Percentiles rank a stretch among this genome's conserved stretches.
phyloP scores from a whole-genome alignment of 140 eudicot genomes.

The Oenanthe javanica region DNA sequence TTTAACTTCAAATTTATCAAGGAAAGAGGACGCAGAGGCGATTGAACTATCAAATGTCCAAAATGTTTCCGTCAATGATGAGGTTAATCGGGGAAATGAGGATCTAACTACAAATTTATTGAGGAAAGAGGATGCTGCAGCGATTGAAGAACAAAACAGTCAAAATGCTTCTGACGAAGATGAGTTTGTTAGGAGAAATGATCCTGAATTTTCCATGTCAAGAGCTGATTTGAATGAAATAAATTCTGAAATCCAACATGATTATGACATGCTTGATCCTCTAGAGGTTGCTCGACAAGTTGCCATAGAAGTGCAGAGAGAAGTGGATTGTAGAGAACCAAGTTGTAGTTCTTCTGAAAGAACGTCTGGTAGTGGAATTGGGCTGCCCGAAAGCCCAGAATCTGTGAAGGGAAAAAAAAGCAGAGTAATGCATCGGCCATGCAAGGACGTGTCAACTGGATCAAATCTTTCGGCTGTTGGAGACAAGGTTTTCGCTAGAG shows the following conservation, averaged over 20 bases:
- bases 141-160: slow-evolving; percentile 11
- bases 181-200: slow-evolving; percentile 30
- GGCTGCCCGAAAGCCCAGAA: slow-evolving; percentile 38
- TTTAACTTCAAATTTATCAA: not conserved
- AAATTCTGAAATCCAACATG: slow-evolving; percentile 47
- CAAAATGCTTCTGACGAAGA: slow-evolving; percentile 15
- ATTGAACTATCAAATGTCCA: slow-evolving; percentile 18
- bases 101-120: not conserved
- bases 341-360: slow-evolving; percentile 60
- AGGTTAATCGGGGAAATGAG: slow-evolving; percentile 24
- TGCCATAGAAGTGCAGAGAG: slow-evolving; percentile 78
- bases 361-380: slow-evolving; percentile 17
- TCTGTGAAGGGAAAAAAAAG: slow-evolving; percentile 32
- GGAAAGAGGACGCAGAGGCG: slow-evolving; percentile 6
- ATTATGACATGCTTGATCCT: slow-evolving; percentile 67
- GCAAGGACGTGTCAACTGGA: slow-evolving; percentile 29
- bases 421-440: slow-evolving; percentile 18
- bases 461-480: slow-evolving; percentile 16
- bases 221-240: slow-evolving; percentile 17
- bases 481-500: slow-evolving; percentile 25
- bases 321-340: slow-evolving; percentile 37
- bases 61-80: slow-evolving; percentile 16
- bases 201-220: slow-evolving; percentile 21
- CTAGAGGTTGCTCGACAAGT: slow-evolving; percentile 81
- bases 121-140: slow-evolving; percentile 1